These are phyloP conservation scores for Oryza glaberrima DNA, from an alignment of 176 grass and related monocot species.

Conservation along the genomic window DNA sequence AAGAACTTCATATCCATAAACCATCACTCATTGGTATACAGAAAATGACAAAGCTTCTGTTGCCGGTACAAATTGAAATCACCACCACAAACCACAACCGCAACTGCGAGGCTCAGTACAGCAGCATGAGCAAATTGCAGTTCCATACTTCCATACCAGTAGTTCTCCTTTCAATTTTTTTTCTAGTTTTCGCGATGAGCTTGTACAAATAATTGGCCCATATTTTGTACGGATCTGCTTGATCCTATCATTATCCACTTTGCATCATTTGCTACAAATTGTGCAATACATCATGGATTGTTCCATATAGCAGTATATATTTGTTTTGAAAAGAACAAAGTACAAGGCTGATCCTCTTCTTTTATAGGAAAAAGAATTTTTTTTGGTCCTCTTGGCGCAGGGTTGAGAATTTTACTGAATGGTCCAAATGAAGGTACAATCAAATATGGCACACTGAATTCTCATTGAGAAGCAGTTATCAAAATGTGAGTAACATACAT, in stretches of 20 bases:
- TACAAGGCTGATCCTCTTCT: neutral
- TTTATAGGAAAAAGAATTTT: neutral
- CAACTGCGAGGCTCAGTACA: neutral
- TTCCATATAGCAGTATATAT: neutral
- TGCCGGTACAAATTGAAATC: neutral
- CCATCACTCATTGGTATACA: neutral
- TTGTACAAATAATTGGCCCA: neutral
- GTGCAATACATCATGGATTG: neutral
- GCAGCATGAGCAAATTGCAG: neutral
- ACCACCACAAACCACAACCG: neutral
- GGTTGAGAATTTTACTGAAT: neutral
- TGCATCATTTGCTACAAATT: neutral
- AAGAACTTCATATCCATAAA: neutral
- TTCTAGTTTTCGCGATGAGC: neutral
- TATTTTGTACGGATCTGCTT: neutral
- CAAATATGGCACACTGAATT: neutral
- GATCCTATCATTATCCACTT: too few species aligned
- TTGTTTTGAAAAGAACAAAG: neutral
- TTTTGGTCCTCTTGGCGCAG: neutral
- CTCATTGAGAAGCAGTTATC: constrained; percentile 2
- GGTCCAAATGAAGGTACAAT: neutral
- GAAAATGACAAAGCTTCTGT: neutral
- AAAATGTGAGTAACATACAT: constrained; percentile 9
- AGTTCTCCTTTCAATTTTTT: neutral
- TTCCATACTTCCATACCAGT: neutral